These are phyloP conservation scores for Daldinia childiae DNA, from an alignment of 495 filamentous ascomycete genomes.

Conservation along the genomic window DNA sequence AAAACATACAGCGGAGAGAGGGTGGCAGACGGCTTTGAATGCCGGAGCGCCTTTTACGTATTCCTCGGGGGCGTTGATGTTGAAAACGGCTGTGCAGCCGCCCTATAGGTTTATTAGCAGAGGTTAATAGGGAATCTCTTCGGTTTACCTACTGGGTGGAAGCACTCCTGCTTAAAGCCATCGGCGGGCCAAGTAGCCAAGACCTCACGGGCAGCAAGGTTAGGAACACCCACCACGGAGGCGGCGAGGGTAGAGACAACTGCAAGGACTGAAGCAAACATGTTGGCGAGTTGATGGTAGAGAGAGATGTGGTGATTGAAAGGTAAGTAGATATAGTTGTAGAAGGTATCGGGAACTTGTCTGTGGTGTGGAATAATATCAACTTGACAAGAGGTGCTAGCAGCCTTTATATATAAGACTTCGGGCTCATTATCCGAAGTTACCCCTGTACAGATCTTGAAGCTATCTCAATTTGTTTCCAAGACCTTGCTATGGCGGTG, in stretches of 20 bases:
- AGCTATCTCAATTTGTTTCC: neutral
- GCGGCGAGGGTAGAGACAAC: constrained; percentile 26
- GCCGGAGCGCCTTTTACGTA: constrained; percentile 24
- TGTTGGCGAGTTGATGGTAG: constrained; percentile 10
- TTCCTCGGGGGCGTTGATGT: constrained; percentile 23
- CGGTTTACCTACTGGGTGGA: constrained; percentile 11
- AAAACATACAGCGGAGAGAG: constrained; percentile 11
- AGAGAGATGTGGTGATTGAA: neutral
- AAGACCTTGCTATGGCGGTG: neutral
- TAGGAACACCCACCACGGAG: constrained; percentile 13
- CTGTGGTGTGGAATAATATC: neutral
- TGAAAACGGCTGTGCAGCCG: constrained; percentile 18
- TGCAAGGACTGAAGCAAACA: constrained; percentile 25
- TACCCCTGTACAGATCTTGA: neutral
- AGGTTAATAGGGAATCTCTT: neutral
- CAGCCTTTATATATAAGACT: neutral
- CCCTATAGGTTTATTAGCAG: constrained; percentile 16
- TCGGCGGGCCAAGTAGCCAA: constrained; percentile 21
- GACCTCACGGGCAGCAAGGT: constrained; percentile 4
- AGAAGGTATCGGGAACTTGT: neutral
- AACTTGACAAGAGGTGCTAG: neutral
- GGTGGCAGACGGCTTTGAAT: constrained; percentile 18
- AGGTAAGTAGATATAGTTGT: neutral
- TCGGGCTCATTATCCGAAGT: neutral
- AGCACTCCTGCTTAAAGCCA: constrained; percentile 12